Conservation (phyloP, 2,329 filamentous ascomycete genomes). For the Teratosphaeria destructans region DNA sequence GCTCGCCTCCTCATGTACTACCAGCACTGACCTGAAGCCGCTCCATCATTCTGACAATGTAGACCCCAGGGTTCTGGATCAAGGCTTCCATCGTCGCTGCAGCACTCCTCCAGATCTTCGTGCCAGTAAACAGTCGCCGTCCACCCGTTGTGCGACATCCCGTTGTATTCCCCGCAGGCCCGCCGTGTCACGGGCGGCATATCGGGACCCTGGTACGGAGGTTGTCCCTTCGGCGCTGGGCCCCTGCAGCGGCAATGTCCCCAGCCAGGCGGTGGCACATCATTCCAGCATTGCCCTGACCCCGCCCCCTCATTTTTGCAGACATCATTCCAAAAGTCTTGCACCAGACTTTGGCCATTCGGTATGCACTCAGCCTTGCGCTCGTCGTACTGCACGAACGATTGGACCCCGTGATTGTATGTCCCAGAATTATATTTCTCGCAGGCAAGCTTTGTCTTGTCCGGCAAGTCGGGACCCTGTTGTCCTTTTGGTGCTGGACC, state of each 20-base stretch:
- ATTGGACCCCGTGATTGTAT: background rate
- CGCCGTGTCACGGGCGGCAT: background rate
- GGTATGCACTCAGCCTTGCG: background rate
- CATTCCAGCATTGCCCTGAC: background rate
- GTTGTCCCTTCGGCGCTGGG: background rate
- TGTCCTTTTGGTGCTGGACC: background rate
- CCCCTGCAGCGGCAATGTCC: background rate
- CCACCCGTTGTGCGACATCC: background rate
- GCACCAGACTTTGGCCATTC: background rate
- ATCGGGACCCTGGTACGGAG: background rate
- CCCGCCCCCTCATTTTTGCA: background rate
- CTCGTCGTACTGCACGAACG: background rate
- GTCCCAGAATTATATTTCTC: background rate
- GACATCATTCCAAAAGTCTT: background rate
- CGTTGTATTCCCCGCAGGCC: background rate
- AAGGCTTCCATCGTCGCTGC: background rate
- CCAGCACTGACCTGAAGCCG: background rate
- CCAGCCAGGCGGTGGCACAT: background rate
- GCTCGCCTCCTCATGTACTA: background rate
- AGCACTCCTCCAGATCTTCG: background rate
- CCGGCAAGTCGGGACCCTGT: background rate
- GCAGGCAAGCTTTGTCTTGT: background rate
- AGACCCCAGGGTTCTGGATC: background rate
- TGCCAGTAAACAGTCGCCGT: background rate
- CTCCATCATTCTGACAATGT: background rate